Percentiles rank a stretch among this genome's conserved stretches.
phyloP scores from a whole-genome alignment of 2,329 filamentous ascomycete genomes.

The Aspergillus uvarum region DNA sequence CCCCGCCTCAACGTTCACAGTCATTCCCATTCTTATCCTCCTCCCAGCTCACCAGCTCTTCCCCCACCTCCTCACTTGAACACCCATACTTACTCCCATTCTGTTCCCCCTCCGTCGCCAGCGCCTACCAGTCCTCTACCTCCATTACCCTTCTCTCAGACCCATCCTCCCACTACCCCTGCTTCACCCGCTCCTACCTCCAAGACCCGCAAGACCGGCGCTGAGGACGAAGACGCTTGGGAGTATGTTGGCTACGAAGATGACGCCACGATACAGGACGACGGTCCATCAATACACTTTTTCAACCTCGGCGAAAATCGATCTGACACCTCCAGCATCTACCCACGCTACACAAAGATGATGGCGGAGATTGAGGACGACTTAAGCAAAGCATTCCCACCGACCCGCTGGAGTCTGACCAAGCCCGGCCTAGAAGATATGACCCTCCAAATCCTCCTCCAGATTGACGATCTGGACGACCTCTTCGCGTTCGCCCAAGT shows the following conservation, averaged over 20 bases:
- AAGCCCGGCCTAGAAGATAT: constrained; percentile 4
- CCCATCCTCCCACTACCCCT: not conserved
- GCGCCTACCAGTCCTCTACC: not conserved
- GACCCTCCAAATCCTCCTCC: constrained; percentile 1
- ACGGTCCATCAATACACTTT: not conserved
- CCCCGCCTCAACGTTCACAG: not conserved
- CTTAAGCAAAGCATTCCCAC: not conserved
- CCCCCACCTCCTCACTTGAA: not conserved
- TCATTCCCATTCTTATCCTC: not conserved
- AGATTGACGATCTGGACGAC: constrained; percentile 9
- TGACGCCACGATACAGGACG: not conserved
- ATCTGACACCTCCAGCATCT: not conserved
- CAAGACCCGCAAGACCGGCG: not conserved
- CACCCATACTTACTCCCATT: not conserved
- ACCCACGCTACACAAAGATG: not conserved
- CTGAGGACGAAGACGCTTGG: constrained; percentile 1
- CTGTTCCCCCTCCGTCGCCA: not conserved
- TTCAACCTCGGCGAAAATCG: not conserved
- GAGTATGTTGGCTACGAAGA: constrained; percentile 6
- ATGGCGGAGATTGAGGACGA: constrained; percentile 4
- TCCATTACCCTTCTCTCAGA: not conserved
- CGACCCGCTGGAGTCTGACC: constrained; percentile 2
- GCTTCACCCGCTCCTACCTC: not conserved
- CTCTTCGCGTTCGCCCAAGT: constrained; percentile 9
- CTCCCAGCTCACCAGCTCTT: not conserved